These are phyloP conservation scores for Colletotrichum tanaceti DNA, from an alignment of 2,329 filamentous ascomycete species.

Conservation along the genomic window DNA sequence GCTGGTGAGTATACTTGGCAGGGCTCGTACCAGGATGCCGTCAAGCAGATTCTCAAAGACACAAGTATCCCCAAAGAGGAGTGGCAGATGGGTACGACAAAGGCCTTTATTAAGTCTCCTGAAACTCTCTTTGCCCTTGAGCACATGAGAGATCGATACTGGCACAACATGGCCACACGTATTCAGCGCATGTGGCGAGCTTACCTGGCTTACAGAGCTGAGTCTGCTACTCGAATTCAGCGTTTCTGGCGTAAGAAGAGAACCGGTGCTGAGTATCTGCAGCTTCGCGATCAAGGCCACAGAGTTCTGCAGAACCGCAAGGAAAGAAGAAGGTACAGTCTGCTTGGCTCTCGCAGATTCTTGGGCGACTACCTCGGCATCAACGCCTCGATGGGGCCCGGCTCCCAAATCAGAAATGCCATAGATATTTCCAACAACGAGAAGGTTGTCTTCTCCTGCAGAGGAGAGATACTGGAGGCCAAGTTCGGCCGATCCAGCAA, in stretches of 20 bases:
- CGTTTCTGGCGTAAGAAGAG: conserved; percentile 95
- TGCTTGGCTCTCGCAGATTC: conserved; percentile 91
- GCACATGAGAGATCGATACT: conserved; percentile 97
- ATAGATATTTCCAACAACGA: conserved; percentile 80
- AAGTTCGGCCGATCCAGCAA: conserved; percentile 98
- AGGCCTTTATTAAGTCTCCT: conserved; percentile 97
- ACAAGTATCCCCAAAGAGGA: conserved; percentile 95
- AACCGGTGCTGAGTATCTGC: conserved; percentile 87
- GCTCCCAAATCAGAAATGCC: conserved; percentile 81
- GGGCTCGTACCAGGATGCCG: conserved; percentile 86
- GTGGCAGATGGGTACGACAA: conserved; percentile 96
- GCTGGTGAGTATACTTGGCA: conserved; percentile 98
- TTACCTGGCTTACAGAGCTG: conserved; percentile 90
- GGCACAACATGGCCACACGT: conserved; percentile 99
- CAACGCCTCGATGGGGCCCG: conserved; percentile 81
- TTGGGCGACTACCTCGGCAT: conserved; percentile 94
- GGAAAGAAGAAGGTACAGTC: conserved; percentile 89
- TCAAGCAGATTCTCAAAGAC: conserved; percentile 93
- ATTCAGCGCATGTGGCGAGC: conserved; percentile 98
- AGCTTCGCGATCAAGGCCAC: conserved; percentile 90
- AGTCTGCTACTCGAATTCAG: conserved; percentile 94
- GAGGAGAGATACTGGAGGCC: conserved; percentile 88
- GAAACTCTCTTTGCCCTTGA: conserved; percentile 97
- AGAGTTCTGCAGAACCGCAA: conserved; percentile 84
- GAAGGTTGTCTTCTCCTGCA: conserved; percentile 86